A percentile compares a stretch with the other conserved stretches of the same genome.
phyloP scores from a whole-genome alignment of 192 early-diverging fungal species.

The Backusella parvicylindrica region DNA sequence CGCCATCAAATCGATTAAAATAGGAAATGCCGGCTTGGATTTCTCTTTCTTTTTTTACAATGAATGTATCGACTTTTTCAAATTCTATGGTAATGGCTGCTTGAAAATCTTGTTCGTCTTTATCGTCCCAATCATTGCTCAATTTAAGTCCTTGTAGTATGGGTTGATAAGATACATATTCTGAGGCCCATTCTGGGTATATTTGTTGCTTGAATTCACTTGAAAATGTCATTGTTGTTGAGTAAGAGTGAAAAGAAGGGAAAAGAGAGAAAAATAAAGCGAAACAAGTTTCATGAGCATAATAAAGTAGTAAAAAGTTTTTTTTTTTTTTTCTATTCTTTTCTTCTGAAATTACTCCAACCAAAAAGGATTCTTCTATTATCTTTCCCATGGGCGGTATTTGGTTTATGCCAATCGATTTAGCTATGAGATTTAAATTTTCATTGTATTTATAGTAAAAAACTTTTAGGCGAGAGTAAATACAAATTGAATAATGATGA shows the following conservation, averaged over 20 bases:
- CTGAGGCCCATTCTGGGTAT: constrained; percentile 16
- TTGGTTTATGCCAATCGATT: too few species aligned
- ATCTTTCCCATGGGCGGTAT: too few species aligned
- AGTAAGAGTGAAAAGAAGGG: not conserved
- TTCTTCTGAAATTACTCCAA: not conserved
- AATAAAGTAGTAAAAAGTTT: not conserved
- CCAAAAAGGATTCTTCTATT: not conserved
- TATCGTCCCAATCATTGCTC: constrained; percentile 64
- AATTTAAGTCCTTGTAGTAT: constrained; percentile 43
- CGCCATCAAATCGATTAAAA: constrained; percentile 46
- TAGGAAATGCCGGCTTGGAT: constrained; percentile 67
- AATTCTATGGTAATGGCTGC: constrained; percentile 78
- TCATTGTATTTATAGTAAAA: too few species aligned
- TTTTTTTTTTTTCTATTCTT: not conserved
- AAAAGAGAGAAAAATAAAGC: not conserved
- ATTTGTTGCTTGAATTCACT: not conserved
- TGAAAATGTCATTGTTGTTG: not conserved
- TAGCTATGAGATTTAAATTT: too few species aligned
- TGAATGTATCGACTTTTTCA: constrained; percentile 74
- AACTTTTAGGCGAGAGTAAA: too few species aligned
- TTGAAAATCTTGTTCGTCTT: constrained; percentile 86
- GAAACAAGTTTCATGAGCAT: not conserved
- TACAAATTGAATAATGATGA: too few species aligned
- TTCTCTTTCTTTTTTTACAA: constrained; percentile 66
- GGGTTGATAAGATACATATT: constrained; percentile 79